Evolutionary conservation across 169 alveolate genomes (phyloP).

Genomic region (Eimeria sp.): DNA sequence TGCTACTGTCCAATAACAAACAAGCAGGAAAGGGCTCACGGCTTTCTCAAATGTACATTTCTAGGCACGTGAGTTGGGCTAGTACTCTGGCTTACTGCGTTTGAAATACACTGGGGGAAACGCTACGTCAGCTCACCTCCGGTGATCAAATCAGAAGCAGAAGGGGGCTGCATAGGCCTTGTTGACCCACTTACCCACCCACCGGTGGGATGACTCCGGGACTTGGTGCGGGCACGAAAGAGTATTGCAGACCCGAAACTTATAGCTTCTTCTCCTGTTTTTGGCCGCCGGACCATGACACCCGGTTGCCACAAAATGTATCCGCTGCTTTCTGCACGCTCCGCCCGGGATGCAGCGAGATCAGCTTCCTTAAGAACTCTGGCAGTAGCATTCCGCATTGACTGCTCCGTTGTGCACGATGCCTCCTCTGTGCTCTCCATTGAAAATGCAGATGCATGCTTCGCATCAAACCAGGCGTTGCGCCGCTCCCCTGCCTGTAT

Average conservation of each 20-base stretch:
- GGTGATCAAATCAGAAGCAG: constrained; percentile 35
- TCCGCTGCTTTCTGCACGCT: constrained; percentile 26
- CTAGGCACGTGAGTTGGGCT: no score
- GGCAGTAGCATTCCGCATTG: not conserved
- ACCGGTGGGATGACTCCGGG: not conserved
- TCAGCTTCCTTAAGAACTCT: constrained; percentile 18
- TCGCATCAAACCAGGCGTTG: not conserved
- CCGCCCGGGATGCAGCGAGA: constrained; percentile 57
- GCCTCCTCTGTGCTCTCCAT: not conserved
- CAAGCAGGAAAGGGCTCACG: not conserved
- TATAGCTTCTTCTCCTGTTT: constrained; percentile 71
- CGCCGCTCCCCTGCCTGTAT: not conserved
- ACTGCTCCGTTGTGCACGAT: not conserved
- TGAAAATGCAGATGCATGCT: not conserved
- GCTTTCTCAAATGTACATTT: not conserved
- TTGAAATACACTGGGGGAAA: not conserved
- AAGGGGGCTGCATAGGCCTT: not conserved
- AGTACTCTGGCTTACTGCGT: not conserved
- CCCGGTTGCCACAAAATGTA: constrained; percentile 83
- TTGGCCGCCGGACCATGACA: constrained; percentile 57
- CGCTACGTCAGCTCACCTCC: constrained; percentile 39
- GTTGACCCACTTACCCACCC: not conserved
- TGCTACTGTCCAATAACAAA: not conserved
- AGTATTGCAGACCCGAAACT: constrained; percentile 78
- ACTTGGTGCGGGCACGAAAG: constrained; percentile 22